A percentile compares a stretch with the other conserved stretches of the same genome.
Conservation (phyloP, 768 basidiomycete species). For the Suillus ampliporus region DNA sequence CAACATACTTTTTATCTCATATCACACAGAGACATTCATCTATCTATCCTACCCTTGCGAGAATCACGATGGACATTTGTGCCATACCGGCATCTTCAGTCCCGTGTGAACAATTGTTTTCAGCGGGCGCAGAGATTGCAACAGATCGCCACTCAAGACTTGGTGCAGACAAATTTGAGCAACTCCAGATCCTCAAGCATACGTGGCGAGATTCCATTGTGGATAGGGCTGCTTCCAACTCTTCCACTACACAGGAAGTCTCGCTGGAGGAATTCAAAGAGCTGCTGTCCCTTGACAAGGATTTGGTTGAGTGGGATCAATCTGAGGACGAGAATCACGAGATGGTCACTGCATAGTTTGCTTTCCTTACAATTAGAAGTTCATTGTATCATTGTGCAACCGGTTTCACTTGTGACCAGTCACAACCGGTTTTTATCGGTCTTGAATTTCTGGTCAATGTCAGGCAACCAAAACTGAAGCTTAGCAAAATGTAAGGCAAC, state of each 20-base stretch:
- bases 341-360: not conserved
- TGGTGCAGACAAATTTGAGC: constrained; percentile 11
- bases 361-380: constrained; percentile 1
- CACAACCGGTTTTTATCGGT: not conserved
- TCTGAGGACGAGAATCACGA: constrained; percentile 2
- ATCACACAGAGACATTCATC: not conserved
- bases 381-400: not conserved
- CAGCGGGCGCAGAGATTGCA: too few species aligned
- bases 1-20: not conserved
- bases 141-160: not conserved
- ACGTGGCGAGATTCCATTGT: constrained; percentile 6
- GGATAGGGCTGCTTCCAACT: not conserved
- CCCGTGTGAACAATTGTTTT: too few species aligned
- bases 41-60: not conserved
- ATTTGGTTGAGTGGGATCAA: constrained; percentile 2
- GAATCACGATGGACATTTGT: not conserved
- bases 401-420: not conserved
- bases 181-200: constrained; percentile 14
- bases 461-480: too few species aligned
- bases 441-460: not conserved
- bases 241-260: constrained; percentile 12
- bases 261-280: constrained; percentile 3
- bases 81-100: not conserved
- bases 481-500: too few species aligned
- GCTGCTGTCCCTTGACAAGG: not conserved